A percentile compares a stretch with the other conserved stretches of the same genome.
These are phyloP conservation scores for Drechslera avenae DNA, from an alignment of 2,329 filamentous ascomycete species.

Conservation along the genomic window DNA sequence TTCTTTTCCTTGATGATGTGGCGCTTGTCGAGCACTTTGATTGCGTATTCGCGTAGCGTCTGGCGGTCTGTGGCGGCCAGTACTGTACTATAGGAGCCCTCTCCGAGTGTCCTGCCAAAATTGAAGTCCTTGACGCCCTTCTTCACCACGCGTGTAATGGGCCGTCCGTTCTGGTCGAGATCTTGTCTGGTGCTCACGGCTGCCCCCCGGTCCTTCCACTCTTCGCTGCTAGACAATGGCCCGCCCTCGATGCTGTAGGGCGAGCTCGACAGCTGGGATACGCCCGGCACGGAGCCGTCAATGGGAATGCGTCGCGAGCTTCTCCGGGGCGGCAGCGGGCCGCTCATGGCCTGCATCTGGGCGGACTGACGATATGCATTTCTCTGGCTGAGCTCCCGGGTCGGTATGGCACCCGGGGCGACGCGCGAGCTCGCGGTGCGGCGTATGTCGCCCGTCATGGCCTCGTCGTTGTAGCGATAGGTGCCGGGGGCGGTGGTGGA, in stretches of 20 bases:
- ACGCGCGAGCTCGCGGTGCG: constrained; percentile 68
- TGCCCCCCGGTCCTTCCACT: constrained; percentile 96
- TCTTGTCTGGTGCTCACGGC: constrained; percentile 82
- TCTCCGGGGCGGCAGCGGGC: constrained; percentile 72
- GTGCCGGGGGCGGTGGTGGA: constrained; percentile 50
- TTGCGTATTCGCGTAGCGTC: constrained; percentile 93
- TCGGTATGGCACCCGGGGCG: constrained; percentile 64
- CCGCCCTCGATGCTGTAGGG: constrained; percentile 64
- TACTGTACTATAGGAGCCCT: constrained; percentile 97
- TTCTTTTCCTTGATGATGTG: constrained; percentile 99
- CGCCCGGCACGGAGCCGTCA: constrained; percentile 42
- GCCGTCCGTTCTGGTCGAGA: constrained; percentile 81
- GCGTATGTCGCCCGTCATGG: constrained; percentile 42
- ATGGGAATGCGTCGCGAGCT: constrained; percentile 74
- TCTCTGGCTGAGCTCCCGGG: constrained; percentile 71
- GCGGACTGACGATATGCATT: constrained; percentile 68
- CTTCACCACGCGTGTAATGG: constrained; percentile 82
- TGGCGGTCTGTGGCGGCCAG: constrained; percentile 91
- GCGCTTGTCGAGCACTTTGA: constrained; percentile 97
- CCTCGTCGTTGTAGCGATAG: constrained; percentile 56
- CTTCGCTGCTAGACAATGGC: constrained; percentile 73
- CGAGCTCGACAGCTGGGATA: constrained; percentile 37
- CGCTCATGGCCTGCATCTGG: constrained; percentile 62
- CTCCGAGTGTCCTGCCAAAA: constrained; percentile 87
- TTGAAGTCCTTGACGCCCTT: constrained; percentile 97